Percentiles rank a stretch among this genome's conserved stretches.
Evolutionary conservation across 2,329 filamentous ascomycete genomes (phyloP).

Genomic region (Colletotrichum eleusines): DNA sequence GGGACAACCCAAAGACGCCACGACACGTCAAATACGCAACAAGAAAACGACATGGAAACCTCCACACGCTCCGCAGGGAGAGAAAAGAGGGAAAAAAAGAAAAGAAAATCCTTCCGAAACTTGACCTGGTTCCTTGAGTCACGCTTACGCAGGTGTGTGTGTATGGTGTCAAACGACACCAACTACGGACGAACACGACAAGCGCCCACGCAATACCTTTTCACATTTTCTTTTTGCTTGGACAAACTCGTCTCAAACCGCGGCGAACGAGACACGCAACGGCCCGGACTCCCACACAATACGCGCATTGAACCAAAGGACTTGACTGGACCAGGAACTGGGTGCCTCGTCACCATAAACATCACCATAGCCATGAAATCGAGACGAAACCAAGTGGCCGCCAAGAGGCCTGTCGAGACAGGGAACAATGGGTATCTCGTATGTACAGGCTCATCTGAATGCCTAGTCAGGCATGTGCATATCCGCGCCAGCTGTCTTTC

Average conservation of each 20-base stretch:
- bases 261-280: slow-evolving; percentile 32
- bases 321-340: not conserved
- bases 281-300: slow-evolving; percentile 9
- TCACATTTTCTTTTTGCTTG: not conserved
- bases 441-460: slow-evolving; percentile 38
- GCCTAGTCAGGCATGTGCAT: slow-evolving; percentile 23
- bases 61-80: not conserved
- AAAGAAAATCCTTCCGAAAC: not conserved
- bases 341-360: not conserved
- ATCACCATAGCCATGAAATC: not conserved
- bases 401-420: slow-evolving; percentile 39
- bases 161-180: not conserved
- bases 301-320: not conserved
- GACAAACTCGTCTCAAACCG: not conserved
- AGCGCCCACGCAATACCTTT: not conserved
- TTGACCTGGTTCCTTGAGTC: not conserved
- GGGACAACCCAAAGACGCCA: not conserved
- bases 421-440: slow-evolving; percentile 43
- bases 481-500: not conserved
- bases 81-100: not conserved
- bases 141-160: not conserved
- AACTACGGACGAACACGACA: slow-evolving; percentile 14
- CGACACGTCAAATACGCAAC: not conserved
- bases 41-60: not conserved
- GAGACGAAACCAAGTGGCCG: slow-evolving; percentile 1